phyloP scores from a whole-genome alignment of 140 eudicot genomes.

The Cichorium intybus region DNA sequence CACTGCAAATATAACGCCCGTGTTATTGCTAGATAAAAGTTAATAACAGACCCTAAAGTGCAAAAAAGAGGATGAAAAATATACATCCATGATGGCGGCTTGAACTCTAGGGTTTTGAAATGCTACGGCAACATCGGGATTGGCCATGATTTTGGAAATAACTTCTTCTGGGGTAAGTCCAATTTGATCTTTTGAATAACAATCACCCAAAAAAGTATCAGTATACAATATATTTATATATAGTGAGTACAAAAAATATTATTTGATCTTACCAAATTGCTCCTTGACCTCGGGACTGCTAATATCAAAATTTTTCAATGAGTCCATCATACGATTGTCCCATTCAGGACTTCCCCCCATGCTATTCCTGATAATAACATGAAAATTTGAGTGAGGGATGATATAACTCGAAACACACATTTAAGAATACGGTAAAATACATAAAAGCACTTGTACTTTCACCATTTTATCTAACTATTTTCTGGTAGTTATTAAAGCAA shows the following conservation, averaged over 20 bases:
- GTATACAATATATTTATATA: not conserved
- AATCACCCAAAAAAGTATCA: not conserved
- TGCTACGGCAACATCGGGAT: constrained; percentile 96
- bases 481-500: not conserved
- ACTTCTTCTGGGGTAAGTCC: constrained; percentile 97
- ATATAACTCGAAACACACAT: not conserved
- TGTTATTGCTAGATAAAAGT: not conserved
- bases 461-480: not conserved
- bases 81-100: constrained; percentile 97
- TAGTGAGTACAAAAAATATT: not conserved
- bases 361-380: constrained; percentile 49
- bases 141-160: constrained; percentile 91
- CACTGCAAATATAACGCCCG: constrained; percentile 54
- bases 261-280: constrained; percentile 66
- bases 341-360: constrained; percentile 91
- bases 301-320: constrained; percentile 73
- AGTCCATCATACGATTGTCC: constrained; percentile 84
- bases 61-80: constrained; percentile 9
- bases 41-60: not conserved
- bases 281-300: constrained; percentile 93
- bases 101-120: constrained; percentile 98
- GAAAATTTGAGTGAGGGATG: not conserved
- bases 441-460: too few relatives aligned
- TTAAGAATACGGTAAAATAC: not conserved
- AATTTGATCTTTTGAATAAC: constrained; percentile 74